These are phyloP conservation scores for Boletus smithii DNA, from an alignment of 1,284 basidiomycete species.

Conservation along the genomic window DNA sequence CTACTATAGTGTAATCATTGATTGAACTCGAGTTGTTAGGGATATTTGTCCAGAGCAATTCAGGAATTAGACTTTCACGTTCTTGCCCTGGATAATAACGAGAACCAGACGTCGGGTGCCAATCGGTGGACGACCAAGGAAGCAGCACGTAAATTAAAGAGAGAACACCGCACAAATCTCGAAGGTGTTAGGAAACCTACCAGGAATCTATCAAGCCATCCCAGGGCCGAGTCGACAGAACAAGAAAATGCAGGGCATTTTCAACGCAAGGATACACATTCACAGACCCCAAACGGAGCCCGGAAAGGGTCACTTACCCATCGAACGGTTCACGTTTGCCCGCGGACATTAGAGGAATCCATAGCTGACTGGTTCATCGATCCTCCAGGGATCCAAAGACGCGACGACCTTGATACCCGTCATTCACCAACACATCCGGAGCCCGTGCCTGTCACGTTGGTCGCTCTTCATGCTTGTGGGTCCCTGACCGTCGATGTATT, in stretches of 20 bases:
- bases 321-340: constrained; percentile 48
- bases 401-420: not conserved
- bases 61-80: constrained; percentile 40
- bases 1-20: not conserved
- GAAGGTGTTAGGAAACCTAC: not conserved
- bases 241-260: not conserved
- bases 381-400: not conserved
- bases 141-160: constrained; percentile 16
- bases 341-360: constrained; percentile 38
- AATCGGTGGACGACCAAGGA: constrained; percentile 33
- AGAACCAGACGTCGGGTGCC: constrained; percentile 44
- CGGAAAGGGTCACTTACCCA: constrained; percentile 44
- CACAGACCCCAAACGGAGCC: not conserved
- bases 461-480: constrained; percentile 61
- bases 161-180: constrained; percentile 3
- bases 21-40: constrained; percentile 31
- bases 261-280: not conserved
- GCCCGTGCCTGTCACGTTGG: constrained; percentile 50
- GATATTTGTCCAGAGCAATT: constrained; percentile 47
- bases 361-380: constrained; percentile 23
- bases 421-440: not conserved
- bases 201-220: not conserved
- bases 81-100: constrained; percentile 50
- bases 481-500: constrained; percentile 47
- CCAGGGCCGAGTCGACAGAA: not conserved